Evolutionary conservation across 306 rosid genomes (phyloP), one percentile per base, ranked within the genome.

Genomic region (Cicer yamashitae): DNA sequence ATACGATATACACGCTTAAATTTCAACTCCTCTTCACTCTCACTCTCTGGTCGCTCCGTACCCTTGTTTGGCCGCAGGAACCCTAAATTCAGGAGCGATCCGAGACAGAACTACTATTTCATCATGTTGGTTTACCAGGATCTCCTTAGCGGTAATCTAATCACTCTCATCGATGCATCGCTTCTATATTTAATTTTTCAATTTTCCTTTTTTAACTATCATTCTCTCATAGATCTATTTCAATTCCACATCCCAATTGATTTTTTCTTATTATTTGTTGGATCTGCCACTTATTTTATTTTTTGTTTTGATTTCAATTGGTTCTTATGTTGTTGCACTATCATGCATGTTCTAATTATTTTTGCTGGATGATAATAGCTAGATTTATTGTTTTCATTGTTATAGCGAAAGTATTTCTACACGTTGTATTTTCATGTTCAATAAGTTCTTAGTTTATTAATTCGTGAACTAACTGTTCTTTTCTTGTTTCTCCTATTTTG

Each of bases 81-180:
- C 10, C 12, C 46, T 7, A 38, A 30, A 0, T 17, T 60, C 73
- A 11, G 85, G 83, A 60, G 75, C 84, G 82, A 78, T 79, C 88
- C 74, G 86, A 69, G 84, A 14, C 0, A 58, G 80, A 13, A 67
- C 17, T 51, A 47, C 43, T 67, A 61, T 6, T 75, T 83, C 56
- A 88, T 2, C 80, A 91, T 91, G 96, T 81, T 91, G 90, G 89
- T 88, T 54, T 91, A 87, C 79, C 93, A 88, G 76, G 91, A 91
- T 74, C 88, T 85, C 50, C 75, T 88, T 69, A 14, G 84, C 0
- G 93, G 96, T 77, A 68, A 34, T 12, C 1, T 6, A 13, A 11
- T 15, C 59, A 14, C 20, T 30, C 6, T 30, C 5, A 30, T 30
- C 37, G 37, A 30, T 30, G 5, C 8, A 7, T 6, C 57, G 15